These are phyloP conservation scores for Rosa chinensis DNA, from an alignment of 306 rosid genomes.

Conservation along the genomic window DNA sequence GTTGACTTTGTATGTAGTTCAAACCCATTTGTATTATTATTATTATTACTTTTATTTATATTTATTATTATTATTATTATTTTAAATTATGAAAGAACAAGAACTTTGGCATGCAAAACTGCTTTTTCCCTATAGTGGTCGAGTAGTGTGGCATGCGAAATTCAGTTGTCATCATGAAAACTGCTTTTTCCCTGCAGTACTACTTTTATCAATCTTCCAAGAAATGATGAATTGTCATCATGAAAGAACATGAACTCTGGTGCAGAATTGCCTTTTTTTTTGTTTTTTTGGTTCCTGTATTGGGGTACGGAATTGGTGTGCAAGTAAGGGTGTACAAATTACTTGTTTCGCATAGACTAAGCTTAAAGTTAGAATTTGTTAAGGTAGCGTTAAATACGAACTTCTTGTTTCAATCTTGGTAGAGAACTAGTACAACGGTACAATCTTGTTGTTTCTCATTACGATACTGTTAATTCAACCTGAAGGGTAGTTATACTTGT, in stretches of 20 bases:
- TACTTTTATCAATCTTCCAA: background rate
- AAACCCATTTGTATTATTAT: background rate
- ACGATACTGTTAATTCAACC: background rate
- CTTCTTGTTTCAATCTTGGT: background rate
- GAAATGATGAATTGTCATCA: background rate
- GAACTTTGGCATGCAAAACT: background rate
- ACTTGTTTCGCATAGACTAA: background rate
- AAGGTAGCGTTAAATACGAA: background rate
- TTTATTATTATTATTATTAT: background rate
- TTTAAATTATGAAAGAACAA: background rate
- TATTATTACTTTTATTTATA: background rate
- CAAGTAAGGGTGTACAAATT: background rate
- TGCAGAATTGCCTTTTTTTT: background rate
- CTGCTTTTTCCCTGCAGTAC: background rate
- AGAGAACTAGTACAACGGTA: background rate
- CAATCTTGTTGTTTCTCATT: background rate
- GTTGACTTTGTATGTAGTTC: background rate
- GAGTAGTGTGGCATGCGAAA: background rate
- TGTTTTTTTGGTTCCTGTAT: background rate
- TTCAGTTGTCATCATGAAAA: background rate
- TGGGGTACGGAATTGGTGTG: too few species aligned
- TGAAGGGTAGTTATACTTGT: constrained; percentile 1
- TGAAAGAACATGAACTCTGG: background rate
- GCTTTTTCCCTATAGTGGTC: background rate
- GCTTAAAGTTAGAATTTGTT: background rate